Conservation (phyloP, 768 basidiomycete genomes). For the Pleurotus tuoliensis region DNA sequence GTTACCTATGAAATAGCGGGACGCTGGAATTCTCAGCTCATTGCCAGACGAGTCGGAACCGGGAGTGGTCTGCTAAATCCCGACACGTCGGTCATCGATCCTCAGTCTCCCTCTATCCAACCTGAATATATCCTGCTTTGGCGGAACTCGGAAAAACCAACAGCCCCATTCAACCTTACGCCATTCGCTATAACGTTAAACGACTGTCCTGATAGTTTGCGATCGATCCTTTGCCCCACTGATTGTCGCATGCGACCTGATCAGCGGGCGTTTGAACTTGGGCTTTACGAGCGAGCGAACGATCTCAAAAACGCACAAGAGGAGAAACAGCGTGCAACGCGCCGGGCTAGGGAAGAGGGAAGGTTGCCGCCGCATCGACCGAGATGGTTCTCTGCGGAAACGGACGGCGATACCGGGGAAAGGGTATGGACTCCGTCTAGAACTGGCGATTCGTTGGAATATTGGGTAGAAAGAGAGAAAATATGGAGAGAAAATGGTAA, state of each 20-base stretch:
- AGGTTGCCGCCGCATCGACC: conserved; percentile 67
- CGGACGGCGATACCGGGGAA: conserved; percentile 87
- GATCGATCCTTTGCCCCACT: conserved; percentile 76
- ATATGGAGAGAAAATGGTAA: conserved; percentile 45
- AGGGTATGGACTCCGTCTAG: conserved; percentile 78
- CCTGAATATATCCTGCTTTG: conserved; percentile 84
- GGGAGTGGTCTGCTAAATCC: conserved; percentile 64
- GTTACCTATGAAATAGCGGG: conserved; percentile 88
- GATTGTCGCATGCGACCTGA: conserved; percentile 93
- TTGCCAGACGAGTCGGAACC: conserved; percentile 71
- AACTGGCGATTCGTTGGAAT: conserved; percentile 54
- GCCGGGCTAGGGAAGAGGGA: conserved; percentile 75
- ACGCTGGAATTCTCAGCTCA: conserved; percentile 92
- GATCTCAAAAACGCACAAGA: conserved; percentile 77
- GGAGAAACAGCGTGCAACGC: conserved; percentile 72
- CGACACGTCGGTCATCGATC: conserved; percentile 54
- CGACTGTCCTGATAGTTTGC: conserved; percentile 71
- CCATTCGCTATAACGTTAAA: conserved; percentile 93
- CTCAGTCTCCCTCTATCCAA: conserved; percentile 37
- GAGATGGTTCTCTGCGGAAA: conserved; percentile 83
- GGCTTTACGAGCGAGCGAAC: conserved; percentile 81
- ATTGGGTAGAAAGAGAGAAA: conserved; percentile 78
- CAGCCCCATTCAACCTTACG: conserved; percentile 89
- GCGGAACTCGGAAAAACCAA: conserved; percentile 84
- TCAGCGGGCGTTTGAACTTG: conserved; percentile 91